Evolutionary conservation across 306 rosid genomes (phyloP), one percentile per base, ranked within the genome.

Genomic region (Rubus idaeus): DNA sequence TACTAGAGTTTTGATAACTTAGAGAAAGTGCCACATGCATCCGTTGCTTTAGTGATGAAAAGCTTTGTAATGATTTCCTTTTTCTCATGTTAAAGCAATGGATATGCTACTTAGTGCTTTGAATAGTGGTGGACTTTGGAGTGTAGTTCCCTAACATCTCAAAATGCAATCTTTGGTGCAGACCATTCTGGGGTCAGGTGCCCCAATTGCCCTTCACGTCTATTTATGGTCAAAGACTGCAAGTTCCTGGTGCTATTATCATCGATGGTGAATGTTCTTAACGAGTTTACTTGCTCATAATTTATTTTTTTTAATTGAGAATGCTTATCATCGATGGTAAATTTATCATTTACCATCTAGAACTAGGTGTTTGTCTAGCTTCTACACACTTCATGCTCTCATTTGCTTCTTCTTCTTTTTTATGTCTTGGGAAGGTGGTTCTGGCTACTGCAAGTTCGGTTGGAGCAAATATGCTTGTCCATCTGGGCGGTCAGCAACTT

Each of bases 401-500:
- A 65, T 45, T 75, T 74, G 51, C 46, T 68, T 23, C 26, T 23
- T 23, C 1, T 1, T 23, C 1, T 21, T 62, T 17, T 71, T 16
- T 66, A 49, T 71, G 76, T 65, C 60, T 79, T 77, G 76, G 67
- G 35, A 67, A 94, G 97, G 97, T 56, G 98, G 98, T 57, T 94
- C 98, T 83, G 98, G 98, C 81, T 94, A 91, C 77, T 94, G 97
- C 90, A 94, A 91, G 70, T 91, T 85, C 79, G 98, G 97, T 65
- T 91, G 98, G 97, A 91, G 97, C 88, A 90, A 81, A 73, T 84
- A 83, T 5, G 73, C 60, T 14, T 35, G 75, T 74, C 98, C 98
- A 12, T 90, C 96, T 0, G 91, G 90, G 44, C 84, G 82, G 44
- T 86, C 95, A 1, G 92, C 97, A 51, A 94, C 98, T 26, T 94